Evolutionary conservation across 2,329 filamentous ascomycete species (phyloP).

Genomic region (Byssothecium circinans): DNA sequence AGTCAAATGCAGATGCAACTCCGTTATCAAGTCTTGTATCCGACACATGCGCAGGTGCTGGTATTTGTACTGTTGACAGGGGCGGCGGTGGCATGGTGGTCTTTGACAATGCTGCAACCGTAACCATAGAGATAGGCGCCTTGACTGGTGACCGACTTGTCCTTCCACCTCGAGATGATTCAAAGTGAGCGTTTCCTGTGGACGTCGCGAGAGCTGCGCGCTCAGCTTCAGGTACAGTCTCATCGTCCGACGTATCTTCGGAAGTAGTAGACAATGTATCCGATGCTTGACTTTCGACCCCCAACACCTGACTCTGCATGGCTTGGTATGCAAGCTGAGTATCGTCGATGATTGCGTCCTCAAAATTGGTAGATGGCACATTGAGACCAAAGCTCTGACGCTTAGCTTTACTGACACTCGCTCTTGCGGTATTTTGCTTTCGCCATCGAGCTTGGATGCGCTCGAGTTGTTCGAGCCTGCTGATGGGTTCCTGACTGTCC

Average conservation of each 20-base stretch:
- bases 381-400: neutral
- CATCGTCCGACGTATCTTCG: slow-evolving; percentile 14
- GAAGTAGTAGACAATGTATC: slow-evolving; percentile 25
- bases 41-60: neutral
- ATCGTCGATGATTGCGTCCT: slow-evolving; percentile 41
- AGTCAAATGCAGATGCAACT: too few species aligned
- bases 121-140: neutral
- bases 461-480: slow-evolving; percentile 31
- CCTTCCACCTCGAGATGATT: neutral
- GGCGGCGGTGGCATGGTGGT: neutral
- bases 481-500: slow-evolving; percentile 10
- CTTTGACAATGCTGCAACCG: neutral
- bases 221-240: neutral
- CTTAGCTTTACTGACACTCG: slow-evolving; percentile 5
- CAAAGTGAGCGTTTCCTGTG: neutral
- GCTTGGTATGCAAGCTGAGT: slow-evolving; percentile 47
- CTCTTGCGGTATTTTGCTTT: slow-evolving; percentile 12
- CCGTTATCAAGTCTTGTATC: neutral
- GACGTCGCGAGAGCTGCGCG: neutral
- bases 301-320: slow-evolving; percentile 46
- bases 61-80: neutral
- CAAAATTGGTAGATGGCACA: neutral
- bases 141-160: neutral
- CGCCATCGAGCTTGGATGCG: slow-evolving; percentile 29
- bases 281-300: slow-evolving; percentile 44